These are phyloP conservation scores for Rosa lucieae DNA, from an alignment of 306 rosid species.

Conservation along the genomic window DNA sequence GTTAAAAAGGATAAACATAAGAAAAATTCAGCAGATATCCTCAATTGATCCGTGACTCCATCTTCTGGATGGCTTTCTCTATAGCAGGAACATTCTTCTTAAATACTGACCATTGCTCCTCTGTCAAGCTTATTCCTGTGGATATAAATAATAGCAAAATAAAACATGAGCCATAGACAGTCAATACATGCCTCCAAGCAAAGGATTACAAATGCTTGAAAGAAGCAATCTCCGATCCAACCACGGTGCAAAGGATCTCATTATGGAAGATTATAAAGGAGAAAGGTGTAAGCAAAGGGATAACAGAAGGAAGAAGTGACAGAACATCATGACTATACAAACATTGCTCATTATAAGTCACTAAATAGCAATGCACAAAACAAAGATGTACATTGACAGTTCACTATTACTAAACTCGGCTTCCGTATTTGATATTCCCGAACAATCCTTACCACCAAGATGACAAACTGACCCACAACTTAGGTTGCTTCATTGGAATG, in stretches of 20 bases:
- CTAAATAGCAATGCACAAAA: background rate
- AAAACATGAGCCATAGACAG: background rate
- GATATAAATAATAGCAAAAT: background rate
- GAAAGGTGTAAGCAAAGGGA: background rate
- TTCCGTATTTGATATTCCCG: background rate
- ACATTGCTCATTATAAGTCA: background rate
- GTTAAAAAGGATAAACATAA: slow-evolving; percentile 12
- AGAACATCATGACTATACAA: background rate
- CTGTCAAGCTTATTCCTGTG: slow-evolving; percentile 95
- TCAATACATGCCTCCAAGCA: background rate
- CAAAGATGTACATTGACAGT: background rate
- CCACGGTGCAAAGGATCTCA: too few relatives aligned
- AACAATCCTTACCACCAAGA: background rate
- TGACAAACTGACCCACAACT: background rate
- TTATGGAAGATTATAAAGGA: background rate
- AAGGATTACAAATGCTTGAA: background rate
- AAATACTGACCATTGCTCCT: slow-evolving; percentile 80
- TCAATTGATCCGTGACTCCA: slow-evolving; percentile 54
- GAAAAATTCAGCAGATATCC: slow-evolving; percentile 15
- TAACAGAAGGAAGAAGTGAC: background rate
- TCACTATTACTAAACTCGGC: background rate
- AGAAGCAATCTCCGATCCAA: background rate
- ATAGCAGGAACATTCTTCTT: slow-evolving; percentile 71
- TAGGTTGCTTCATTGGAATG: too few relatives aligned
- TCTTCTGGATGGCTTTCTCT: slow-evolving; percentile 68